phyloP scores from a whole-genome alignment of 768 basidiomycete species.

The Tephrocybe sp. region DNA sequence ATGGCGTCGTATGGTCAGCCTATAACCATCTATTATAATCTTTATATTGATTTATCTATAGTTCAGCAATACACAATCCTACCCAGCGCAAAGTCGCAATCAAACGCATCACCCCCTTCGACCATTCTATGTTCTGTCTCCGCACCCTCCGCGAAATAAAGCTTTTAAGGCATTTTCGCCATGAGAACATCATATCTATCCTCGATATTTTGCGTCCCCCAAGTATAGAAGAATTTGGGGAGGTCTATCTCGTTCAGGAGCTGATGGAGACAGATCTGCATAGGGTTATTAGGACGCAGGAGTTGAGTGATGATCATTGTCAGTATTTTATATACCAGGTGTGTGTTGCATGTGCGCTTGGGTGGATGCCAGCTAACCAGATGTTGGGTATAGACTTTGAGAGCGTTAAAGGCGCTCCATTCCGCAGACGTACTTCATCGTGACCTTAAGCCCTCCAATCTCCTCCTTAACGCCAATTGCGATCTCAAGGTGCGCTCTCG shows the following conservation, averaged over 20 bases:
- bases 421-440: conserved; percentile 94
- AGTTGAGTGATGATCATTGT: conserved; percentile 90
- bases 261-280: conserved; percentile 94
- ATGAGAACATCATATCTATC: conserved; percentile 92
- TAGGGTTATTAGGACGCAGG: conserved; percentile 93
- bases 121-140: conserved; percentile 91
- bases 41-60: conserved; percentile 21
- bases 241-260: conserved; percentile 70
- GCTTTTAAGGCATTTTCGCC: conserved; percentile 82
- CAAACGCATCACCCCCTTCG: conserved; percentile 94
- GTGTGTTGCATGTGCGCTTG: conserved; percentile 17
- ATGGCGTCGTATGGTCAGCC: conserved; percentile 78
- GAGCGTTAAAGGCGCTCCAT: conserved; percentile 93
- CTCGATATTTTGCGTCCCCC: conserved; percentile 89
- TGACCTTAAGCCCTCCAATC: conserved; percentile 94
- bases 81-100: conserved; percentile 89
- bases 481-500: conserved; percentile 74
- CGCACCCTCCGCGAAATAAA: conserved; percentile 88
- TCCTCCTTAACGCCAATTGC: conserved; percentile 94
- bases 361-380: not conserved
- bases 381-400: conserved; percentile 57
- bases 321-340: conserved; percentile 99
- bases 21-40: not conserved
- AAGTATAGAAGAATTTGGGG: conserved; percentile 74
- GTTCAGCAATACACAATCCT: conserved; percentile 74